Base-by-base conservation (phyloP, 2,329 filamentous ascomycete species). In the Neurospora sp. region DNA sequence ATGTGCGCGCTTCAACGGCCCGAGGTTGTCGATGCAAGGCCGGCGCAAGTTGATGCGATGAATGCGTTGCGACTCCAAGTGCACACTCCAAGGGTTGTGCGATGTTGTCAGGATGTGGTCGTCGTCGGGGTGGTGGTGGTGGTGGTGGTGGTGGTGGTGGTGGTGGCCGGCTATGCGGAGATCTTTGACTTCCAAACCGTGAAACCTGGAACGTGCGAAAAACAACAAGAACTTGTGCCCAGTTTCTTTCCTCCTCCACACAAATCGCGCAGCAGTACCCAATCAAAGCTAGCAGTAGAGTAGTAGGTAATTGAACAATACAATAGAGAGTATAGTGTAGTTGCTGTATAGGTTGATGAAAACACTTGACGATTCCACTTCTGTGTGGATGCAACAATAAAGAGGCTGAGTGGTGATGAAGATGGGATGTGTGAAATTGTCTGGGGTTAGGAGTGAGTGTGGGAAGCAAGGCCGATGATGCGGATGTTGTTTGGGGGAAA, bases 401-500 rank as follows among this genome's bases (percentile, higher is more conserved):
- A 66, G n/a, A 62, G 66, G 66, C 68, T 69, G 46, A 52, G 46
- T 43, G 11, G 38, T 13, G 46, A 52, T 15, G 43, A 52, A 46
- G 43, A 46, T 19, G 67, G 19, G 46, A 58, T 43, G 38, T 36
- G 67, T n/a, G 62, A 38, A 66, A 58, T 39, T 28, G 46, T 58
- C 46, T 62, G 52, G 52, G 52, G 52, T 62, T 62, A 62, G 52
- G 52, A 58, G 52, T 52, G 43, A 58, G 23, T 7, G 19, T 28
- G 23, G 46, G 13, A 33, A 33, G 52, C 52, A 33, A 62, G 17
- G 52, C 23, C 28, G 52, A 67, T 46, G 70, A 28, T 42, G 70
- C 67, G 42, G 39, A 67, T 52, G 69, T 62, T 72, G 69, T 71
- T 71, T 70, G 68, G 69, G 39, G 70, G 73, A 70, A 69, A 71